Evolutionary conservation across 1,284 basidiomycete genomes (phyloP).

Genomic region (Apiotrichum sp.): DNA sequence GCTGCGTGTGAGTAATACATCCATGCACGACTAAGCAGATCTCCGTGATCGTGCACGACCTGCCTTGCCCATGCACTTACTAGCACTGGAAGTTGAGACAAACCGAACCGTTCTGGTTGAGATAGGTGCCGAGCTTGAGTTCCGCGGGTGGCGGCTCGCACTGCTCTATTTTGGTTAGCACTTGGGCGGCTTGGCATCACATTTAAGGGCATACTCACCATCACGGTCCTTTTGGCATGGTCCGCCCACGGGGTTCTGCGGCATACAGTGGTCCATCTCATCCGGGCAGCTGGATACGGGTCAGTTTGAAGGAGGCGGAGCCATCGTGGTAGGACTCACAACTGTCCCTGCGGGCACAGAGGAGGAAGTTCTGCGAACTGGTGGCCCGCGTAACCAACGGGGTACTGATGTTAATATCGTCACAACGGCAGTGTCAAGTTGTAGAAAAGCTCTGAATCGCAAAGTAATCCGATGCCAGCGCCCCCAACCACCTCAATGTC

Average conservation of each 20-base stretch:
- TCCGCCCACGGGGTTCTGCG: conserved; percentile 57
- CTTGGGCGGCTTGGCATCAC: conserved; percentile 1
- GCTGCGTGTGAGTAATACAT: conserved; percentile 46
- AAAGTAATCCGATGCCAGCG: not conserved
- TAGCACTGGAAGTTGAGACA: conserved; percentile 75
- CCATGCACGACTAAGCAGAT: too few relatives aligned
- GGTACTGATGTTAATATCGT: conserved; percentile 31
- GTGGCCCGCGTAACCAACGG: conserved; percentile 44
- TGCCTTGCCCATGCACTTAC: conserved; percentile 49
- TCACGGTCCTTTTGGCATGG: conserved; percentile 81
- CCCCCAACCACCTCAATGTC: not conserved
- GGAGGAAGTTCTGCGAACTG: conserved; percentile 53
- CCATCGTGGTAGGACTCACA: conserved; percentile 24
- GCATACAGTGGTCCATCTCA: conserved; percentile 66
- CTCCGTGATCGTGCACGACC: too few relatives aligned
- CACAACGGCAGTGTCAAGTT: too few relatives aligned
- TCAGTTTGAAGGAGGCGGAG: too few relatives aligned
- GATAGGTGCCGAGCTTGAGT: conserved; percentile 58
- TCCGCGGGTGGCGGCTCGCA: conserved; percentile 63
- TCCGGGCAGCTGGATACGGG: conserved; percentile 67
- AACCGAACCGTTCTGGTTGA: conserved; percentile 72
- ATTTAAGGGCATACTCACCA: conserved; percentile 51
- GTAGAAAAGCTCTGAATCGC: too few relatives aligned
- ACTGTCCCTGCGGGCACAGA: conserved; percentile 55
- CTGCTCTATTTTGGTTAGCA: conserved; percentile 55